Percentiles rank a stretch among this genome's conserved stretches.
phyloP scores from a whole-genome alignment of 805 yeast genomes.

The Monosporozyma aerobia region DNA sequence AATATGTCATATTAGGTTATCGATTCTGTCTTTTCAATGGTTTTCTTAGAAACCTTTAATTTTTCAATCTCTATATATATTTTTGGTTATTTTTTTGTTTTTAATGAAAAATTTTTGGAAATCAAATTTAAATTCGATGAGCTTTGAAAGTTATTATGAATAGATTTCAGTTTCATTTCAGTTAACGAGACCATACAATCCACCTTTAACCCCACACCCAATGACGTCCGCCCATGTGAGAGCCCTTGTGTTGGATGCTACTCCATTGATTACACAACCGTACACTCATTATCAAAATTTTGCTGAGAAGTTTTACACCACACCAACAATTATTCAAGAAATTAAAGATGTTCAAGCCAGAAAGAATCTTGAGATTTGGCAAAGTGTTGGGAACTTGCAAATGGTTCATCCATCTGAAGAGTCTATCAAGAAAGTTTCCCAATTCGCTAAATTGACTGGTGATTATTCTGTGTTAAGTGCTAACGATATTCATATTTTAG shows the following conservation, averaged over 20 bases:
- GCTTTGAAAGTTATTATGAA: not conserved
- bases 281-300: constrained; percentile 60
- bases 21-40: not conserved
- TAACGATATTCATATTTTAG: constrained; percentile 88
- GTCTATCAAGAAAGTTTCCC: constrained; percentile 54
- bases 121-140: not conserved
- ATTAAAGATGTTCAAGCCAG: constrained; percentile 80
- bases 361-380: constrained; percentile 73
- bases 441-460: constrained; percentile 82
- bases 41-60: not conserved
- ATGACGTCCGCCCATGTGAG: constrained; percentile 33
- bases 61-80: not conserved
- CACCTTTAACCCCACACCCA: not conserved
- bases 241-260: constrained; percentile 81
- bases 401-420: constrained; percentile 70
- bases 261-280: constrained; percentile 83
- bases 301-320: constrained; percentile 70
- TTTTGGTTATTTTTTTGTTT: not conserved
- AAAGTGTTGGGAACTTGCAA: constrained; percentile 43
- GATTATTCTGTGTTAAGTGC: constrained; percentile 80
- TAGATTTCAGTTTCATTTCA: not conserved
- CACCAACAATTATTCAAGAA: constrained; percentile 86
- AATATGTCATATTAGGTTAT: not conserved
- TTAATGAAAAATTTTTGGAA: not conserved
- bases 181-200: too few species aligned